Base-by-base conservation (phyloP, 768 basidiomycete genomes). In the Amanita brunnescens region DNA sequence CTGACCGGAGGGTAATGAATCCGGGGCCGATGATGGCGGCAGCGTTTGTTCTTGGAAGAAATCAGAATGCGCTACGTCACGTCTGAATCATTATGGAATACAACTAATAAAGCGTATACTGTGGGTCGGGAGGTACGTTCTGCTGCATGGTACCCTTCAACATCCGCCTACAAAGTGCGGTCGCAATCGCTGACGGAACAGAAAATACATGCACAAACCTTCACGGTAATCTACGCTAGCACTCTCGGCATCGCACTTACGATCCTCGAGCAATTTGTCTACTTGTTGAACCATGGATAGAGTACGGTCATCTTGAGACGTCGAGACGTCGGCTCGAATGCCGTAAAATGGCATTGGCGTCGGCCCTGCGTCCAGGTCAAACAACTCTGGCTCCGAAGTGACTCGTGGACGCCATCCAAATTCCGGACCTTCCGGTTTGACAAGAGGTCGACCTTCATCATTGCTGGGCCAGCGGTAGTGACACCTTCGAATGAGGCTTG, bases 341-440 rank as follows among this genome's bases (percentile, higher is more conserved):
- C 54, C 56, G 52, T 60, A 58, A 34, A 56, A 49, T 49, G 68
- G 69, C 47, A 60, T 69, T 24, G 69, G 70, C 16, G 70, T 72
- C 8, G 64, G 60, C 39, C 58, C 59, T 6, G 82, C 87, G 61
- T 95, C 72, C 40, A 96, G 75, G 64, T 96, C 91, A 47, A 96
- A 72, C 59, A 87, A 91, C 41, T 94, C 91, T 1, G 91, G 88
- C 58, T 89, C 87, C 39, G 67, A 67, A 33, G 55, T 59, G 34
- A 60, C 56, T 23, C 54, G 41, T 29, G 52, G 54, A 42, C 53
- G 46, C 24, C 10, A 33, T 21, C 35, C 14, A 35, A 23, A 37
- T n/a, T n/a, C n/a, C n/a, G n/a, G n/a, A n/a, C n/a, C n/a, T n/a
- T n/a, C n/a, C n/a, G n/a, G n/a, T n/a, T n/a, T n/a, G n/a, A n/a